Evolutionary conservation across 345 rosid genomes (phyloP), one percentile per base, ranked within the genome.

Genomic region (Physaria fendleri): DNA sequence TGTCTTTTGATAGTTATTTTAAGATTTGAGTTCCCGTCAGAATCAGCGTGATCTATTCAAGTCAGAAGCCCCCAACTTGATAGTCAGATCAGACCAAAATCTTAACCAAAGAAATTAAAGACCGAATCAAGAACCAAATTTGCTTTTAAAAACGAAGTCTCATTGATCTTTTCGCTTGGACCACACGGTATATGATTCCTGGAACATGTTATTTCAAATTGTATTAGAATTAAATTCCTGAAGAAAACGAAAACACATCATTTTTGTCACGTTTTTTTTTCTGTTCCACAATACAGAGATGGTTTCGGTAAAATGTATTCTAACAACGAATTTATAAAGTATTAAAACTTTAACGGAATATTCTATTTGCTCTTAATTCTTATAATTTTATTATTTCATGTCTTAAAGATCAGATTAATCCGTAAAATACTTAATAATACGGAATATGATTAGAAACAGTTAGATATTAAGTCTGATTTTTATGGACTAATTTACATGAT

Each of bases 101-200:
- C n/a, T n/a, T n/a, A n/a, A n/a, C 25, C 4, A 23, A 15, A 18
- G 18, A 43, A 38, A n/a, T 17, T 16, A 17, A 3, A 8, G 17
- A 48, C 11, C 28, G 29, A 38, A 61, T 25, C 7, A 47, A n/a
- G n/a, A 61, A 47, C 38, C 20, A 34, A 16, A 16, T 16, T 6
- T 9, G 22, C 1, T n/a, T 35, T 6, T 4, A 2, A 13, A 34
- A 13, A 12, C n/a, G n/a, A n/a, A n/a, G n/a, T n/a, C n/a, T n/a
- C n/a, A 6, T 44, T 23, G 29, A 43, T 65, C 6, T 45, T 66
- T 22, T 20, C 39, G 4, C 37, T 57, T 47, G 58, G 64, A 48
- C 43, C 71, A 57, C 71, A 57, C 34, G 58, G 71, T 51, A 66
- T 57, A 57, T 48, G 64, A 30, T 66, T 57, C 65, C 50, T 22